phyloP scores from a whole-genome alignment of 2,329 filamentous ascomycete species.

The Aspergillus pseudoglaucus region DNA sequence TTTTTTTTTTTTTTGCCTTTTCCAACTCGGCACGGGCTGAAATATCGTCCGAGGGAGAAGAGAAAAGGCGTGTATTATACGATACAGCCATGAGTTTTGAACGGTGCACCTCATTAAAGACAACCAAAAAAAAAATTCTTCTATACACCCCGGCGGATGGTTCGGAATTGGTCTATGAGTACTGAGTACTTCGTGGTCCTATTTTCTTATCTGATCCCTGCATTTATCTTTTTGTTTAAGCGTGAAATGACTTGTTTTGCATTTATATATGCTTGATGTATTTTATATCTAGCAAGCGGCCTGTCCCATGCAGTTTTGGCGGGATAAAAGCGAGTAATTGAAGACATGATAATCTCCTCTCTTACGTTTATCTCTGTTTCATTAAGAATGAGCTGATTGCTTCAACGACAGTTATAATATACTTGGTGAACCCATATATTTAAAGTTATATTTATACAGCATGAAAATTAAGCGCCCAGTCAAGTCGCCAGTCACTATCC shows the following conservation, averaged over 20 bases:
- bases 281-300: slow-evolving; percentile 21
- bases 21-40: slow-evolving; percentile 10
- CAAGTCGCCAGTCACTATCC: slow-evolving; percentile 45
- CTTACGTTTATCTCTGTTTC: slow-evolving; percentile 1
- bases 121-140: slow-evolving; percentile 16
- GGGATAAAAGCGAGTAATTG: slow-evolving; percentile 22
- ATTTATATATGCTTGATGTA: slow-evolving; percentile 26
- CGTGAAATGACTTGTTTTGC: slow-evolving; percentile 22
- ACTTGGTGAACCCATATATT: background rate
- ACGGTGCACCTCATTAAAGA: slow-evolving; percentile 10
- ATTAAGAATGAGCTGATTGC: background rate
- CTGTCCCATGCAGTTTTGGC: slow-evolving; percentile 9
- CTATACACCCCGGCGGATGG: background rate
- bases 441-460: background rate
- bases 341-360: slow-evolving; percentile 28
- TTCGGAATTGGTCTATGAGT: slow-evolving; percentile 2
- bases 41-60: slow-evolving; percentile 10
- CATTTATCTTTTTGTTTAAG: slow-evolving; percentile 16
- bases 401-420: background rate
- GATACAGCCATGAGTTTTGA: slow-evolving; percentile 24
- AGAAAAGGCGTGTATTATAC: slow-evolving; percentile 27
- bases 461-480: slow-evolving; percentile 18
- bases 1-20: slow-evolving; percentile 13
- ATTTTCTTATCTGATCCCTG: slow-evolving; percentile 6
- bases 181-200: slow-evolving; percentile 5